phyloP scores from a whole-genome alignment of 768 basidiomycete species.

The Termitomyces sp. region DNA sequence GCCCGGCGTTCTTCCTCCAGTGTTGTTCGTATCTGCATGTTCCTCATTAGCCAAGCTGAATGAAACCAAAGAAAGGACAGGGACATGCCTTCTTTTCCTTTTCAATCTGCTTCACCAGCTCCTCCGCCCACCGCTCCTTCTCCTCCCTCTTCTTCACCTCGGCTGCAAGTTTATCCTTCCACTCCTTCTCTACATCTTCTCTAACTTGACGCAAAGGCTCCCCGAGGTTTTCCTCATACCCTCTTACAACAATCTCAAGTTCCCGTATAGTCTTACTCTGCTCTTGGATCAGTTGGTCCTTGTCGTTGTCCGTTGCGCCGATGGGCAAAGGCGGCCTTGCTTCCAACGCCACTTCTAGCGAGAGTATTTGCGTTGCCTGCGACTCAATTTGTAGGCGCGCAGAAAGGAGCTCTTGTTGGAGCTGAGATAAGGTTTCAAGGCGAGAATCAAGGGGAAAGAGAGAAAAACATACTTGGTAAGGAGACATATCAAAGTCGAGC shows the following conservation, averaged over 20 bases:
- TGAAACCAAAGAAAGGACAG: background rate
- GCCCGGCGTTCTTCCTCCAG: slow-evolving; percentile 77
- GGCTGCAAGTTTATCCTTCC: slow-evolving; percentile 51
- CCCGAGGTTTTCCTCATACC: slow-evolving; percentile 70
- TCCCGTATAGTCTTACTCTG: slow-evolving; percentile 73
- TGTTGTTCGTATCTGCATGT: slow-evolving; percentile 43
- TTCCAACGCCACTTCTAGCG: slow-evolving; percentile 71
- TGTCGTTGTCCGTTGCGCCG: slow-evolving; percentile 65
- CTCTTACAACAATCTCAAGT: slow-evolving; percentile 63
- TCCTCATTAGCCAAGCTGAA: background rate
- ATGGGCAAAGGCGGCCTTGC: slow-evolving; percentile 62
- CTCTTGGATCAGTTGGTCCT: slow-evolving; percentile 68
- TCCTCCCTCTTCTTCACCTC: slow-evolving; percentile 60
- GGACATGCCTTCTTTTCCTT: slow-evolving; percentile 63
- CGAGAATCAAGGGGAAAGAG: background rate
- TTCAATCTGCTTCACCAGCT: slow-evolving; percentile 70
- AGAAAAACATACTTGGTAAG: slow-evolving; percentile 59
- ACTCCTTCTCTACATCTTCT: slow-evolving; percentile 74
- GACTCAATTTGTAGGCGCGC: slow-evolving; percentile 74
- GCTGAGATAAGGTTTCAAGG: slow-evolving; percentile 27
- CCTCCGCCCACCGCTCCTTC: slow-evolving; percentile 66
- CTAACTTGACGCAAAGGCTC: slow-evolving; percentile 59
- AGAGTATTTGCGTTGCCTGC: slow-evolving; percentile 78
- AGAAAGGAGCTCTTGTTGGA: slow-evolving; percentile 84
- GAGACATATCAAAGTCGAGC: slow-evolving; percentile 85